Evolutionary conservation across 805 yeast genomes (phyloP).

Genomic region (Candida alai): DNA sequence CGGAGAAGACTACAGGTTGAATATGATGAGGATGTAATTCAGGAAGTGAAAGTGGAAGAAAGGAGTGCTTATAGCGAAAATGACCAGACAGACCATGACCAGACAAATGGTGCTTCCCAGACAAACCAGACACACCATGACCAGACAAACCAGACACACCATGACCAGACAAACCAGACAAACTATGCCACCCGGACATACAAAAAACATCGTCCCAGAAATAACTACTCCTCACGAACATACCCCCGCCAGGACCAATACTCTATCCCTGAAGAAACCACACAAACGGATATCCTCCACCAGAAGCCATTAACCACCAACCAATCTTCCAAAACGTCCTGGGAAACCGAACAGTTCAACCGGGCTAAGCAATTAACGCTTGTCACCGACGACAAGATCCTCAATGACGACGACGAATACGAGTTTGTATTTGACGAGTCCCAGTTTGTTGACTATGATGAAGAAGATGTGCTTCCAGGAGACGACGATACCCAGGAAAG

Average conservation of each 20-base stretch:
- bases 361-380: slow-evolving; percentile 32
- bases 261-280: slow-evolving; percentile 4
- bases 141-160: no score
- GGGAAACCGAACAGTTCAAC: slow-evolving; percentile 54
- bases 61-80: no score
- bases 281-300: slow-evolving; percentile 3
- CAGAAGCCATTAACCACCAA: slow-evolving; percentile 8
- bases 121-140: no score
- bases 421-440: slow-evolving; percentile 74
- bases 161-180: no score
- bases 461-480: slow-evolving; percentile 12
- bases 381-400: slow-evolving; percentile 36
- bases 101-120: no score
- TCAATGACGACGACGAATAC: slow-evolving; percentile 46
- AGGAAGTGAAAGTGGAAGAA: no score
- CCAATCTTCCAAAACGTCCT: slow-evolving; percentile 15
- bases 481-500: slow-evolving; percentile 10
- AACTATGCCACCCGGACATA: no score
- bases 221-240: no score
- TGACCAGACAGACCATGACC: no score
- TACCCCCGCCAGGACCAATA: slow-evolving; percentile 2
- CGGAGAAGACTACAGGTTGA: no score
- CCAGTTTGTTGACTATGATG: slow-evolving; percentile 35
- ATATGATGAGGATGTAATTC: no score
- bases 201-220: no score